phyloP scores from a whole-genome alignment of 2,329 filamentous ascomycete genomes.

The Trichothecium sympodiale region DNA sequence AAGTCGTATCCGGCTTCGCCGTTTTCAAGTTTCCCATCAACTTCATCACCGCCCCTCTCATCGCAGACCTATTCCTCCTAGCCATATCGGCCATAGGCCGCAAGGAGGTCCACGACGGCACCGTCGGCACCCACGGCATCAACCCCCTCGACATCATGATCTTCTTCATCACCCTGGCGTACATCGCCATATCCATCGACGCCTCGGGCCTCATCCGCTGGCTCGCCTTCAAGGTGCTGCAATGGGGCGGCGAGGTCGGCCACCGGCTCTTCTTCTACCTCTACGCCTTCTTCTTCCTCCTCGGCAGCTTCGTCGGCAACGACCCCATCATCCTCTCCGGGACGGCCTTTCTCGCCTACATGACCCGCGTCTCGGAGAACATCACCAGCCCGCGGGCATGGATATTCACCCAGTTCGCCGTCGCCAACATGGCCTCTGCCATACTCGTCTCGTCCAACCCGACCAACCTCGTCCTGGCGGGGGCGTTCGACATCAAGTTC shows the following conservation, averaged over 20 bases:
- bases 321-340: conserved; percentile 67
- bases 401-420: conserved; percentile 61
- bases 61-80: conserved; percentile 61
- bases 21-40: conserved; percentile 53
- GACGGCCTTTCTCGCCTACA: conserved; percentile 65
- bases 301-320: conserved; percentile 62
- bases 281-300: conserved; percentile 58
- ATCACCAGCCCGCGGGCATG: conserved; percentile 61
- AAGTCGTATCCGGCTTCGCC: conserved; percentile 26
- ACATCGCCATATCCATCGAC: conserved; percentile 69
- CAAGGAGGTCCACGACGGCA: conserved; percentile 58
- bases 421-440: conserved; percentile 64
- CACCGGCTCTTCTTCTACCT: conserved; percentile 62
- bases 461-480: conserved; percentile 63
- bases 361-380: conserved; percentile 65
- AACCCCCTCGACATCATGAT: conserved; percentile 61
- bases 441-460: conserved; percentile 71
- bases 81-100: conserved; percentile 58
- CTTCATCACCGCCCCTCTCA: conserved; percentile 58
- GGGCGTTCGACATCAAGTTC: conserved; percentile 62
- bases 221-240: conserved; percentile 58
- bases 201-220: conserved; percentile 63
- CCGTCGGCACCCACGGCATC: conserved; percentile 54
- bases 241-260: conserved; percentile 56
- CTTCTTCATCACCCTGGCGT: conserved; percentile 64